Base-by-base conservation (phyloP, 208 protist species). In the Zelonia costaricensis region DNA sequence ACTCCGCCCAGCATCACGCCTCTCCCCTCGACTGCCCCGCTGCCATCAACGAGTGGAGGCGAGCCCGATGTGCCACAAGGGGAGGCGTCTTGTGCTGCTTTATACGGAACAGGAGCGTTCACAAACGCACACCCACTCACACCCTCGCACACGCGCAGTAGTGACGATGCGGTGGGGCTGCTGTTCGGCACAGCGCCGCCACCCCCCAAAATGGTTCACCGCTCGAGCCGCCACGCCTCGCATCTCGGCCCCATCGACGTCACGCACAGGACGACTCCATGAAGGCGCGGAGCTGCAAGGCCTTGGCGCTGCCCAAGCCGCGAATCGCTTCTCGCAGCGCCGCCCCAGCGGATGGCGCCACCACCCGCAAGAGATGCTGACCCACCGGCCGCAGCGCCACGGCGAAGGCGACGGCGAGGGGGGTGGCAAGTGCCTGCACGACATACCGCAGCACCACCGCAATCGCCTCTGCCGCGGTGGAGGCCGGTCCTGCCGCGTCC, bases 321-420 rank as follows among this genome's bases (percentile, higher is more conserved):
- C 78, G 87, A 74, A 93, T 89, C 15, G 70, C 81, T 27, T 23
- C 61, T 22, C 68, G 69, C 60, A 93, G 51, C 53, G 74, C 68
- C 25, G 35, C 23, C 10, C 72, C 52, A 44, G 82, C 52, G 12
- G 68, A 42, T 16, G 35, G 53, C 36, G 78, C 72, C 31, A 89
- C 55, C 31, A 51, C 55, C 39, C 71, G 58, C 25, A 76, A 71
- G 18, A 93, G 65, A 43, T 74, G 44, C 12, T 35, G 53, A 0
- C 81, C 76, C 4, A 82, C 73, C 15, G 62, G 54, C 25, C 43
- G 64, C 40, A 84, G 61, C 44, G 68, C 53, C 10, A 74, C 55
- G 27, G 45, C 43, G 33, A 42, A 66, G 4, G 58, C 67, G 0
- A 23, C 30, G 3, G 25, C 13, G 7, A 54, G 42, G 20, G 15